Base-by-base conservation (phyloP, 1,284 basidiomycete genomes). In the Boletellus deceptivus region DNA sequence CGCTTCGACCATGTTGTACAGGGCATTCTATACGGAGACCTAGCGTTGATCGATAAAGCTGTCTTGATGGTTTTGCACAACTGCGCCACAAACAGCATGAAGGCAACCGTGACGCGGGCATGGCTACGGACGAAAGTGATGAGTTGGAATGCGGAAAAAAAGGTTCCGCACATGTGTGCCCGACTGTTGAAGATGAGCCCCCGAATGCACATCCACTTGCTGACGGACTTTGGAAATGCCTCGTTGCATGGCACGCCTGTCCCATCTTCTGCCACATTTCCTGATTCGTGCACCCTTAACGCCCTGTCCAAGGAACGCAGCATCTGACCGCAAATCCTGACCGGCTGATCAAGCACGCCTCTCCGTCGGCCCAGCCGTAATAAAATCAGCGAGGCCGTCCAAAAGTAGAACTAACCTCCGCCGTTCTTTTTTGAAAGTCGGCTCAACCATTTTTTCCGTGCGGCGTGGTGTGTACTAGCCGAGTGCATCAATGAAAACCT, bases 1-100 rank as follows among this genome's bases (percentile, higher is more conserved):
- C 38, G 50, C 48, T 53, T 59, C 49, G 49, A 47, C 45, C 49
- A 43, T 46, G 46, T 46, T 47, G 38, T 29, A 43, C 49, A 36
- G 39, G 44, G 37, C 24, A 40, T 24, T 18, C 48, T 36, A 34
- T 50, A 46, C 49, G 49, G 48, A 46, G 42, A 39, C 33, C 17
- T 45, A 25, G 39, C 46, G 13, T 39, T 52, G 46, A 63, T 67
- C 63, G 63, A 64, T 63, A 31, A 51, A 43, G 43, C 40, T 34
- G 37, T 46, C 51, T 49, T 41, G 38, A 48, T 24, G 24, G 13
- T 43, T 65, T 51, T 50, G 53, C 58, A 50, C 39, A 27, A 46
- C 39, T 52, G 31, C 29, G 36, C 41, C 45, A 34, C 33, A 41
- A 37, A 6, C 14, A 47, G 43, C 34, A 33, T 25, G 35, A 60